These are phyloP conservation scores for Asclepias syriaca DNA, from an alignment of 257 asterid species.

Conservation along the genomic window DNA sequence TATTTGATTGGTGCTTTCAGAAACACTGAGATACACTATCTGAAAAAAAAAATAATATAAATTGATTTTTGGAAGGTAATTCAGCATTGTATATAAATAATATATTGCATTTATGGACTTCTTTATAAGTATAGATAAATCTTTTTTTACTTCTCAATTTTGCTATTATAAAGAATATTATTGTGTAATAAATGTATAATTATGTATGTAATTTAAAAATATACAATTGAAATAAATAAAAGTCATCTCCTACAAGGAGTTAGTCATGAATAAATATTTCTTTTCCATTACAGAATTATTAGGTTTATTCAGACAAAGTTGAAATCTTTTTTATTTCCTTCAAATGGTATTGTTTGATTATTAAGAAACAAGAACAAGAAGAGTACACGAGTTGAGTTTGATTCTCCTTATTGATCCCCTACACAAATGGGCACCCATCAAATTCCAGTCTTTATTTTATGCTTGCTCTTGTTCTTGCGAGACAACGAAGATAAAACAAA, in stretches of 20 bases:
- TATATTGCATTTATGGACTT: not conserved
- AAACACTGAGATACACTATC: not conserved
- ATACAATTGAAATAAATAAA: too few species aligned
- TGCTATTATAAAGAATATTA: too few species aligned
- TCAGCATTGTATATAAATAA: too few species aligned
- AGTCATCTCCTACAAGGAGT: too few species aligned
- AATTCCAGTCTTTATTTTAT: not conserved
- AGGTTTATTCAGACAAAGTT: not conserved
- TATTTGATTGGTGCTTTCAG: not conserved
- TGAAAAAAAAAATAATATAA: not conserved
- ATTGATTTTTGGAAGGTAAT: not conserved
- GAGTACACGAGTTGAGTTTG: not conserved
- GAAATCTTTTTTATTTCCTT: not conserved
- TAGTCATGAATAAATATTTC: not conserved
- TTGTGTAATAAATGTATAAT: too few species aligned
- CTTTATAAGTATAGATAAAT: too few species aligned
- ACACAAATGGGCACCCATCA: not conserved
- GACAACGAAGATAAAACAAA: not conserved
- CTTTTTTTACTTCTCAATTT: too few species aligned
- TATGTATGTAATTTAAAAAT: too few species aligned
- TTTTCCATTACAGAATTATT: not conserved
- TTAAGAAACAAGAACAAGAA: not conserved
- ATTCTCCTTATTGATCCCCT: not conserved
- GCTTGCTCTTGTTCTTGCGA: not conserved
- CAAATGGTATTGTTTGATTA: not conserved